Evolutionary conservation across 2,329 filamentous ascomycete genomes (phyloP).

Genomic region (Nannizziopsis barbatae): DNA sequence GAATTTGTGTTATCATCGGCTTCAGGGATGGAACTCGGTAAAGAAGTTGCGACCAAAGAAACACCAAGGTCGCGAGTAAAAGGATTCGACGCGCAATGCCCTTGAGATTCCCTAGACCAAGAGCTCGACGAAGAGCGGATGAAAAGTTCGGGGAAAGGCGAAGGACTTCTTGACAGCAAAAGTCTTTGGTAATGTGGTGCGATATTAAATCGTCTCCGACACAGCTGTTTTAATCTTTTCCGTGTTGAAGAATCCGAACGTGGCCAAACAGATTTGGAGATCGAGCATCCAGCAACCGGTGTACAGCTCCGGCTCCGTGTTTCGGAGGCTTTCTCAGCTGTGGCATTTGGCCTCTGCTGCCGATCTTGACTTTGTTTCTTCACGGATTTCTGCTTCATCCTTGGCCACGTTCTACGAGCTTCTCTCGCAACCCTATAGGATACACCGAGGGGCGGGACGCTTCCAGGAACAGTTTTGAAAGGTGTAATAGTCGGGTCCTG

Average conservation of each 20-base stretch:
- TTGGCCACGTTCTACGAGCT: conserved; percentile 51
- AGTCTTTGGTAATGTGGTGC: conserved; percentile 55
- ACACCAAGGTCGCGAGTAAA: conserved; percentile 38
- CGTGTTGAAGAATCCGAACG: conserved; percentile 48
- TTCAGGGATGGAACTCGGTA: conserved; percentile 26
- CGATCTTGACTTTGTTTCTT: neutral
- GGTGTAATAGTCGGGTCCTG: conserved; percentile 55
- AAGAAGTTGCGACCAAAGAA: conserved; percentile 34
- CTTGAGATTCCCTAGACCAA: conserved; percentile 17
- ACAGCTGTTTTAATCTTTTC: conserved; percentile 47
- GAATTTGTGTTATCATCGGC: conserved; percentile 20
- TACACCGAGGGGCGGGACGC: conserved; percentile 52
- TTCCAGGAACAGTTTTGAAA: conserved; percentile 56
- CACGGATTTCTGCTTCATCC: conserved; percentile 28
- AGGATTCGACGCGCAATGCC: conserved; percentile 20
- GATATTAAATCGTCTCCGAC: conserved; percentile 50
- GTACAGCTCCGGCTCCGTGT: conserved; percentile 35
- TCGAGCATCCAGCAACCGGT: conserved; percentile 30
- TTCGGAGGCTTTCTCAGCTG: conserved; percentile 21
- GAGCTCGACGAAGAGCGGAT: conserved; percentile 23
- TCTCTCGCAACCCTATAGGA: conserved; percentile 52
- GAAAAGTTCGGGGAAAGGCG: conserved; percentile 41
- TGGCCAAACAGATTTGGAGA: conserved; percentile 41
- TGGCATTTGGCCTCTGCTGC: conserved; percentile 6
- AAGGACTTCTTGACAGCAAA: conserved; percentile 49